Conservation (phyloP, 495 filamentous ascomycete genomes). For the Aspergillus affinis region DNA sequence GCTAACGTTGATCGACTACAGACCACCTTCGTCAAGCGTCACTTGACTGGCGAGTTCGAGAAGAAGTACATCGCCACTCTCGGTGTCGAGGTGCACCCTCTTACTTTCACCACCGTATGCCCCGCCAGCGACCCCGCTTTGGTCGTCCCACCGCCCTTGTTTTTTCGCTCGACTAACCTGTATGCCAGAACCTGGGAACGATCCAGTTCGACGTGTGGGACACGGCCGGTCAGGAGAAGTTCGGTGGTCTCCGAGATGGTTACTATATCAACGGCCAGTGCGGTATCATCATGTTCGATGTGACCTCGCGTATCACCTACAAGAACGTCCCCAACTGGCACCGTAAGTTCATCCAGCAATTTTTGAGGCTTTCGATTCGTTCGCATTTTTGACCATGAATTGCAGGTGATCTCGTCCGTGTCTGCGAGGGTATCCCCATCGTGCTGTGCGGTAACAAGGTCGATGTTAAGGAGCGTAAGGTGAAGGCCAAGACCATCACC, state of each 20-base stretch:
- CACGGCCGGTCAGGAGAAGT: conserved; percentile 99
- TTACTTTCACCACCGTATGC: conserved; percentile 89
- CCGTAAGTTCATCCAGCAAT: conserved; percentile 61
- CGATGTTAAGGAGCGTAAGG: conserved; percentile 99
- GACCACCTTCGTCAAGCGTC: conserved; percentile 99
- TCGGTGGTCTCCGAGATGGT: conserved; percentile 98
- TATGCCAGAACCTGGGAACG: conserved; percentile 77
- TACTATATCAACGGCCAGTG: conserved; percentile 99
- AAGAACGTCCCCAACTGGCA: conserved; percentile 99
- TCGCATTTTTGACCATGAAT: conserved; percentile 13
- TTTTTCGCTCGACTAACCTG: conserved; percentile 39
- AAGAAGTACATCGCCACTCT: conserved; percentile 99
- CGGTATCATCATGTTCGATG: conserved; percentile 99
- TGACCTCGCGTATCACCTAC: conserved; percentile 99
- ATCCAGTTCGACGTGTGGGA: conserved; percentile 99
- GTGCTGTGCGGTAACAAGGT: conserved; percentile 99
- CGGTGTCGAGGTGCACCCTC: conserved; percentile 98
- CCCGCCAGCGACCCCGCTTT: conserved; percentile 37
- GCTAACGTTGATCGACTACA: conserved; percentile 43
- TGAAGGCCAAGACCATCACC: conserved; percentile 99
- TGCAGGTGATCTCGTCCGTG: conserved; percentile 96
- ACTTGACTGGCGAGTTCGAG: conserved; percentile 99
- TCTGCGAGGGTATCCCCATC: conserved; percentile 99
- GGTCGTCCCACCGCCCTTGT: conserved; percentile 16
- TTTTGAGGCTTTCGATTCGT: not conserved